phyloP scores from a whole-genome alignment of 2,329 filamentous ascomycete species.

The Fusarium humuli region DNA sequence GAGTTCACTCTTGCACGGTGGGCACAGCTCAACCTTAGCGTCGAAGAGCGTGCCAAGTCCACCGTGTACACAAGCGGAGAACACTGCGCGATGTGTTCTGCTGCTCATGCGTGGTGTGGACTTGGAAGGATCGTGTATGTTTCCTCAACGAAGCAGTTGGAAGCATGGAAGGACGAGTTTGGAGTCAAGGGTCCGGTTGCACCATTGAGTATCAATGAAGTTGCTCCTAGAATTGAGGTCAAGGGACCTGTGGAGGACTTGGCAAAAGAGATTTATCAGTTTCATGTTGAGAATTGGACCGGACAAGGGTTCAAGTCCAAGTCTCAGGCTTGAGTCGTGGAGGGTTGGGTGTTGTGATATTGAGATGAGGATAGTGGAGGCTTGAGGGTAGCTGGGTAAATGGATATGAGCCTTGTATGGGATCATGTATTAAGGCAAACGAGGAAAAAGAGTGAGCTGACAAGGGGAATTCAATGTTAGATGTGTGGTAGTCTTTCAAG shows the following conservation, averaged over 20 bases:
- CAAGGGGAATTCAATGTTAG: too few relatives aligned
- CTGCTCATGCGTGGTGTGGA: constrained; percentile 52
- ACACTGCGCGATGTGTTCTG: constrained; percentile 54
- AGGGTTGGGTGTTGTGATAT: background rate
- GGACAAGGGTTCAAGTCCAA: constrained; percentile 27
- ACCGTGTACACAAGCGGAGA: constrained; percentile 54
- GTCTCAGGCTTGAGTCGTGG: constrained; percentile 9
- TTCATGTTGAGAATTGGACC: constrained; percentile 44
- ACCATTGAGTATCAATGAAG: constrained; percentile 46
- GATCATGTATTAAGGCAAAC: background rate
- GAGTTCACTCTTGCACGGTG: constrained; percentile 53
- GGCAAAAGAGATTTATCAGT: constrained; percentile 46
- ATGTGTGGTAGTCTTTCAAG: too few relatives aligned
- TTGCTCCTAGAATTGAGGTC: constrained; percentile 46
- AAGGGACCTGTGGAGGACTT: constrained; percentile 49
- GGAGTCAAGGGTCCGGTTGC: constrained; percentile 40
- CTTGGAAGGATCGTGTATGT: constrained; percentile 52
- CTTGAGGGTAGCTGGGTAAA: background rate
- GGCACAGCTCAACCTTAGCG: constrained; percentile 52
- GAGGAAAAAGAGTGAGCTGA: background rate
- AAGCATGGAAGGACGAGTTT: constrained; percentile 47
- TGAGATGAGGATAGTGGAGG: background rate
- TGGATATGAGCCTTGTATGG: background rate
- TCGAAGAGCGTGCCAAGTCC: constrained; percentile 54
- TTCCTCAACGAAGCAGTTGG: constrained; percentile 48